Evolutionary conservation across 148 eudicot genomes (phyloP).

Genomic region (Fagopyrum esculentum): DNA sequence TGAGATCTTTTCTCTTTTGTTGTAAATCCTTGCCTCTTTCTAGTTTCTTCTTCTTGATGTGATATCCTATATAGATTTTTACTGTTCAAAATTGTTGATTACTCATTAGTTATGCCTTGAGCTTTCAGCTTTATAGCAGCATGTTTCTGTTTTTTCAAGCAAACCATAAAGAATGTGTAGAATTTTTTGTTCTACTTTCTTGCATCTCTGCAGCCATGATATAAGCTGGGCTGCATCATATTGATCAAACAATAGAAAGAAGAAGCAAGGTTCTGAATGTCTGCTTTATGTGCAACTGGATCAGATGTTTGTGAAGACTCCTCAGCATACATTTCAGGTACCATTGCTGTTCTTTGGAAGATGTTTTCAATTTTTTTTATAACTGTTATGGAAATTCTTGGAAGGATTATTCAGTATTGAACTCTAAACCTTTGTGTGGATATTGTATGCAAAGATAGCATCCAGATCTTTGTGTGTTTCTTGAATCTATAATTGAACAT

Average conservation of each 20-base stretch:
- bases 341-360: neutral
- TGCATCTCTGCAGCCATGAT: neutral
- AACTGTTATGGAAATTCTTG: too few relatives aligned
- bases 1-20: neutral
- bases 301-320: neutral
- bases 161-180: neutral
- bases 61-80: conserved; percentile 4
- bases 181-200: neutral
- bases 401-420: neutral
- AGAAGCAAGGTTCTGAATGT: neutral
- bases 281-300: neutral
- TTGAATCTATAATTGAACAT: neutral
- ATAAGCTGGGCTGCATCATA: neutral
- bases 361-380: neutral
- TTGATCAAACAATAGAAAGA: neutral
- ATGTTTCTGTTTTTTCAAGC: neutral
- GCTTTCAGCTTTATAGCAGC: neutral
- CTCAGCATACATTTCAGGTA: neutral
- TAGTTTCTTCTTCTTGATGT: neutral
- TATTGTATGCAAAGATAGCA: neutral
- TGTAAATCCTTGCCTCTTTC: conserved; percentile 7
- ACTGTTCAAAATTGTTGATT: too few relatives aligned
- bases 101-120: neutral
- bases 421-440: neutral
- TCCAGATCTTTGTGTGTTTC: neutral